Percentiles rank a stretch among this genome's conserved stretches.
Evolutionary conservation across 2,329 filamentous ascomycete genomes (phyloP).

Genomic region (Alternaria dauci): DNA sequence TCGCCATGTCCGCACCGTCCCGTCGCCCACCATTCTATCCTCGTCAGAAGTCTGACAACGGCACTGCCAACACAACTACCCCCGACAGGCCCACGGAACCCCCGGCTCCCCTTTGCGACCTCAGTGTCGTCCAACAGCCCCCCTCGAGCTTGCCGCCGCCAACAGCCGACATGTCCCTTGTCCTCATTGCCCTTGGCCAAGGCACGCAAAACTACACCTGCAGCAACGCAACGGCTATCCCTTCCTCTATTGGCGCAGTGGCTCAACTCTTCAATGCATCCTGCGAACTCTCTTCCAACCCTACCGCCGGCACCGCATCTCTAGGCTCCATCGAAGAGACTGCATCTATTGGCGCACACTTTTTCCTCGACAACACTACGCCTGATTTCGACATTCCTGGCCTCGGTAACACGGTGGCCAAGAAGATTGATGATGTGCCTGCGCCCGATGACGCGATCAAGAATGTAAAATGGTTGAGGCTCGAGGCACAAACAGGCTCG

Average conservation of each 20-base stretch:
- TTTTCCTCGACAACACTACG: conserved; percentile 74
- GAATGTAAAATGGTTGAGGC: conserved; percentile 81
- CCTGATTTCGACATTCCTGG: conserved; percentile 84
- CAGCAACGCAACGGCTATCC: conserved; percentile 35
- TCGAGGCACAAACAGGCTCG: conserved; percentile 59
- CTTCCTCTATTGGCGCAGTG: conserved; percentile 55
- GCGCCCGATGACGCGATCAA: conserved; percentile 65
- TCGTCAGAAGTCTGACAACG: conserved; percentile 27
- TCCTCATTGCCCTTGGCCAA: conserved; percentile 57
- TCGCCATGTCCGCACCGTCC: conserved; percentile 34
- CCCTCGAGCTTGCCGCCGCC: conserved; percentile 37
- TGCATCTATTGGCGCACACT: conserved; percentile 72
- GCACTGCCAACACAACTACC: neutral
- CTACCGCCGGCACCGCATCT: conserved; percentile 30
- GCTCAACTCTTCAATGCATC: conserved; percentile 44
- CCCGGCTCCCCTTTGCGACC: conserved; percentile 31
- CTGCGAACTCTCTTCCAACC: conserved; percentile 27
- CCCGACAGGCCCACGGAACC: neutral
- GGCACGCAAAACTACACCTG: conserved; percentile 64
- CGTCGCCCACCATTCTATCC: conserved; percentile 17
- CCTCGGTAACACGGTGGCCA: conserved; percentile 68
- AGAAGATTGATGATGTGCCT: conserved; percentile 68
- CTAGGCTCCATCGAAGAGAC: conserved; percentile 36
- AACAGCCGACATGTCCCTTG: conserved; percentile 44
- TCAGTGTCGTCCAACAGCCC: conserved; percentile 35